These are phyloP conservation scores for Parasitella parasitica DNA, from an alignment of 371 early-diverging fungal genomes.

Conservation along the genomic window DNA sequence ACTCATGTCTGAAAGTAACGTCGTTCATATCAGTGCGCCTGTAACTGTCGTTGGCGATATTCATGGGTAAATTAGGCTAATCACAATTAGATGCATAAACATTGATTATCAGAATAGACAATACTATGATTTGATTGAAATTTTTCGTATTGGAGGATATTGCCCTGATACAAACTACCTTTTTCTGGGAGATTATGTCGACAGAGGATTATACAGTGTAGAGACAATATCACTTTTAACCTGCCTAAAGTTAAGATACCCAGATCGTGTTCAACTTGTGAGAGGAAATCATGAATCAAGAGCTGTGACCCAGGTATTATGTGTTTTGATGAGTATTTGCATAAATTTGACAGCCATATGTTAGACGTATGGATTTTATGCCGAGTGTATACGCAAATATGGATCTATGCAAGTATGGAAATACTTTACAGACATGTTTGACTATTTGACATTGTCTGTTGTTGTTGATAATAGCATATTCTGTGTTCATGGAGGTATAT, in stretches of 20 bases:
- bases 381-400: slow-evolving; percentile 94
- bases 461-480: slow-evolving; percentile 92
- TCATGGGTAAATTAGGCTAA: slow-evolving; percentile 68
- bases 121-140: slow-evolving; percentile 93
- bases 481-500: slow-evolving; percentile 97
- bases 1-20: slow-evolving; percentile 89
- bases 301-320: slow-evolving; percentile 81
- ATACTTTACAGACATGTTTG: slow-evolving; percentile 94
- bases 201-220: slow-evolving; percentile 93
- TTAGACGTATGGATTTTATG: slow-evolving; percentile 96
- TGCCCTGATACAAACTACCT: slow-evolving; percentile 94
- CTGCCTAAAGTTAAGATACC: slow-evolving; percentile 90
- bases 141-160: slow-evolving; percentile 92
- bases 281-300: slow-evolving; percentile 98
- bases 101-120: slow-evolving; percentile 74
- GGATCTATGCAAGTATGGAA: slow-evolving; percentile 88
- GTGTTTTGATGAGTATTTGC: background rate
- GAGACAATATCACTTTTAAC: slow-evolving; percentile 92
- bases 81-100: background rate
- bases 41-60: slow-evolving; percentile 96
- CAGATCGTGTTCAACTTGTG: slow-evolving; percentile 88
- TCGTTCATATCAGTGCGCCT: slow-evolving; percentile 84
- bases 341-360: background rate
- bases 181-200: slow-evolving; percentile 98
- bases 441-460: slow-evolving; percentile 88